A percentile compares a stretch with the other conserved stretches of the same genome.
phyloP scores from a whole-genome alignment of 306 rosid genomes.

The Abrus pulchellus region DNA sequence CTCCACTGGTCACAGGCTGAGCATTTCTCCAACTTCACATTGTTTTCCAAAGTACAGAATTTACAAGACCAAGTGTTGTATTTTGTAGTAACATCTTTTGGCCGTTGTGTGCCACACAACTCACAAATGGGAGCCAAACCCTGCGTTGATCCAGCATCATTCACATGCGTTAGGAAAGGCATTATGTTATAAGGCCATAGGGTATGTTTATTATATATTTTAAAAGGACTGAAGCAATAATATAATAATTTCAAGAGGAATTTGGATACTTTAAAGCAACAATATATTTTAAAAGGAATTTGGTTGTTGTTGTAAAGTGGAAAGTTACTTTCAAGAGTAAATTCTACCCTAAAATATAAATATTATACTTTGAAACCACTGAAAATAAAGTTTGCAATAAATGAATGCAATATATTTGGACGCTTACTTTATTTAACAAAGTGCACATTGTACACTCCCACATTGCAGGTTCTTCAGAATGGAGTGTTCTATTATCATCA shows the following conservation, averaged over 20 bases:
- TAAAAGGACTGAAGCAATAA: background rate
- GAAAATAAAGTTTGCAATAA: constrained; percentile 6
- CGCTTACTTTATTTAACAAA: constrained; percentile 79
- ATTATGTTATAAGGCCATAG: constrained; percentile 5
- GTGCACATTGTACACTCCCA: constrained; percentile 92
- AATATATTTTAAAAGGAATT: background rate
- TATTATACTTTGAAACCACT: background rate
- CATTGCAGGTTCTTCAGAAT: constrained; percentile 59
- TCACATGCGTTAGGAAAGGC: constrained; percentile 54
- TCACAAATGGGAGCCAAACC: constrained; percentile 80
- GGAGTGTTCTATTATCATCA: constrained; percentile 39
- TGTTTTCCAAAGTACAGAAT: constrained; percentile 80
- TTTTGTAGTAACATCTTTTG: constrained; percentile 66
- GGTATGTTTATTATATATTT: constrained; percentile 8
- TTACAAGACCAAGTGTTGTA: constrained; percentile 68
- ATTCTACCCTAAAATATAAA: background rate
- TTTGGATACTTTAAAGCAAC: background rate
- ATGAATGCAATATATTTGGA: constrained; percentile 27
- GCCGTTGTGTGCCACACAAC: constrained; percentile 71
- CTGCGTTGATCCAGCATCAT: constrained; percentile 58
- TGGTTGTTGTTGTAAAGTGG: background rate
- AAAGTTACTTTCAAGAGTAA: background rate
- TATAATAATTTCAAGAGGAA: background rate
- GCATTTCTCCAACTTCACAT: constrained; percentile 76
- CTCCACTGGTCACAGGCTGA: constrained; percentile 82